phyloP scores from a whole-genome alignment of 176 grass and related monocot species.

The Metroxylon sagu region DNA sequence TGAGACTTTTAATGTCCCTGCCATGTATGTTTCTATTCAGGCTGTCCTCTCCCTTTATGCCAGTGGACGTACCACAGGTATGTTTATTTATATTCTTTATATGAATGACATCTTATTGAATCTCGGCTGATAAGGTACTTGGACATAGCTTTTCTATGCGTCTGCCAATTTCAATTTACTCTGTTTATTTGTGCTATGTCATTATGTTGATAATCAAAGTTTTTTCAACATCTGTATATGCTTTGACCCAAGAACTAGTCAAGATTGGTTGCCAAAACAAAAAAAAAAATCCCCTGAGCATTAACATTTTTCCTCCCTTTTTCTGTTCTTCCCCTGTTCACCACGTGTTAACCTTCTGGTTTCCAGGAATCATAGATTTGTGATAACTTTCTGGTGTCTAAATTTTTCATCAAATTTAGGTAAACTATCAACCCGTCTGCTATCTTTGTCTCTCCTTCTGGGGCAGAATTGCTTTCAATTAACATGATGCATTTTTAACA shows the following conservation, averaged over 20 bases:
- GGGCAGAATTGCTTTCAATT: not conserved
- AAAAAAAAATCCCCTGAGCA: too few relatives aligned
- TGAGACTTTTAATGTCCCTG: conserved; percentile 10
- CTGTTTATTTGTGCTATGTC: too few relatives aligned
- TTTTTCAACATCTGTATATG: too few relatives aligned
- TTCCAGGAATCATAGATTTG: not conserved
- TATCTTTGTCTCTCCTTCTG: not conserved
- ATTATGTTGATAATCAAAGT: too few relatives aligned
- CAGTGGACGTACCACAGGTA: conserved; percentile 14
- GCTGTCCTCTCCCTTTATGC: conserved; percentile 17
- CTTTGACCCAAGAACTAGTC: too few relatives aligned
- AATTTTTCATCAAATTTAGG: not conserved
- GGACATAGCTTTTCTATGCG: too few relatives aligned
- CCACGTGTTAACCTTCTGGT: too few relatives aligned
- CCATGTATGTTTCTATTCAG: conserved; percentile 8
- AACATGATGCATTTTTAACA: not conserved
- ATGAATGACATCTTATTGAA: not conserved
- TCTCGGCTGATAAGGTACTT: too few relatives aligned
- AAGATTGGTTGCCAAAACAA: too few relatives aligned
- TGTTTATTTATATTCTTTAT: not conserved
- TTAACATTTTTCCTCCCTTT: too few relatives aligned
- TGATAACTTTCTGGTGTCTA: not conserved
- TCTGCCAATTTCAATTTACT: too few relatives aligned
- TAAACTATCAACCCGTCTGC: not conserved
- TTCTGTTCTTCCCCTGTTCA: too few relatives aligned